Base-by-base conservation (phyloP, 129 eudicot genomes). In the Scalesia atractyloides region DNA sequence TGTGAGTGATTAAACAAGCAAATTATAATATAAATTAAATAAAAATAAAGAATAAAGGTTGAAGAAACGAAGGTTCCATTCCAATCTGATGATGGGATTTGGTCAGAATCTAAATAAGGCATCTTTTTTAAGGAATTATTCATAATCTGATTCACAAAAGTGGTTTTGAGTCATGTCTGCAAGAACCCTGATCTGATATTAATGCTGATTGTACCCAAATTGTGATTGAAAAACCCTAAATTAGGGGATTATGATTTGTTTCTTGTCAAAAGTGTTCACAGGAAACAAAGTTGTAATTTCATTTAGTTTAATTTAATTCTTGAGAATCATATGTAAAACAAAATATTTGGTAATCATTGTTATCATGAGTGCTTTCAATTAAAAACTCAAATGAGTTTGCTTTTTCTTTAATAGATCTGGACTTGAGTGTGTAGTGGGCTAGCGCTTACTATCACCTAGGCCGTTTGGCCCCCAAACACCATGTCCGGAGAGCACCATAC, bases 11-110 rank as follows among this genome's bases (percentile, higher is more conserved):
- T 26, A 26, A 26, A 26, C 33, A 26, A 26, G 33, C 37, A 26
- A 19, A 66, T 30, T 16, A 49, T 54, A 24, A 72, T 56, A 47
- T 37, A 56, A 4, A 65, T 33, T 14, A 58, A 59, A 47, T 61
- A 76, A 49, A 58, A 59, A 47, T 61, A 76, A 49, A 60, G 76
- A 59, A 76, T 34, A 78, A 71, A 71, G 51, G 51, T 47, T 68
- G 64, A 76, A 78, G 51, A 78, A 78, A 78, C 71, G 82, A 78
- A 78, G 77, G 67, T 78, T 78, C 82, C 73, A 71, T 78, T 70
- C 82, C 77, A 44, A 70, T 50, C 18, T 26, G 51, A 69, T 18
- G 26, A 22, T 39, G 76, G 52, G 52, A 43, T 68, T 49, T 12
- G 57, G 71, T 74, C 69, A 73, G 47, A 60, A 73, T 64, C 64